phyloP scores from a whole-genome alignment of 805 yeast species.

The Starmerella powellii region DNA sequence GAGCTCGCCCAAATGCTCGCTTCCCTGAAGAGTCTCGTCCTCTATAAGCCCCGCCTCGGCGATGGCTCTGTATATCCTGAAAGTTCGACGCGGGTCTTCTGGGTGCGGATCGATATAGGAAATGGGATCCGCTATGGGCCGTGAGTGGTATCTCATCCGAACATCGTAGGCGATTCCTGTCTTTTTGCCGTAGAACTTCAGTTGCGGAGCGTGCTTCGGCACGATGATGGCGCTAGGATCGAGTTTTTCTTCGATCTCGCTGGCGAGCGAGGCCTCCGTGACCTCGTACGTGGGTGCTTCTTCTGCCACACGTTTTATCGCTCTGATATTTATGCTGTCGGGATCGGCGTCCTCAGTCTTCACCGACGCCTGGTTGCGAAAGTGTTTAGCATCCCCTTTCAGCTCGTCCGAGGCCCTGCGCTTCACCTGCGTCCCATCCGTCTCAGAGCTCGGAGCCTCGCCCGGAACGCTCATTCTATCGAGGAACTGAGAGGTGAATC shows the following conservation, averaged over 20 bases:
- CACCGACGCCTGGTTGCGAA: not conserved
- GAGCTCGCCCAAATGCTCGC: slow-evolving; percentile 66
- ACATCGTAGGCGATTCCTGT: slow-evolving; percentile 95
- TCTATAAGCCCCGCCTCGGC: slow-evolving; percentile 87
- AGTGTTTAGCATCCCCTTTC: not conserved
- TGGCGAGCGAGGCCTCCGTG: not conserved
- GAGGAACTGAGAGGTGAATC: not conserved
- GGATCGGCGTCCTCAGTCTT: not conserved
- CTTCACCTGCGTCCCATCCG: not conserved
- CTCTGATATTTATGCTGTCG: not conserved
- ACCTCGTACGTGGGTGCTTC: not conserved
- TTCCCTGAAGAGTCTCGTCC: slow-evolving; percentile 62
- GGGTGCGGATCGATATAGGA: slow-evolving; percentile 98
- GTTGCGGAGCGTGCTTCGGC: slow-evolving; percentile 39
- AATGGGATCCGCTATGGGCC: slow-evolving; percentile 77
- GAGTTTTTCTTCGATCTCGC: not conserved
- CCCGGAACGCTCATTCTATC: not conserved
- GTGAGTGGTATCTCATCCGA: slow-evolving; percentile 94
- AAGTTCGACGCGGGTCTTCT: slow-evolving; percentile 93
- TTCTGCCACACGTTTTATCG: not conserved
- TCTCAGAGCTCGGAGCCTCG: not conserved
- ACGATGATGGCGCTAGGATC: slow-evolving; percentile 16
- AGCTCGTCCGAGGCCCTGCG: not conserved
- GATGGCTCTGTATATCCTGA: slow-evolving; percentile 79
- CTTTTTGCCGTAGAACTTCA: slow-evolving; percentile 49